Evolutionary conservation across 805 yeast genomes (phyloP).

Genomic region (Myxozyma neotropica): DNA sequence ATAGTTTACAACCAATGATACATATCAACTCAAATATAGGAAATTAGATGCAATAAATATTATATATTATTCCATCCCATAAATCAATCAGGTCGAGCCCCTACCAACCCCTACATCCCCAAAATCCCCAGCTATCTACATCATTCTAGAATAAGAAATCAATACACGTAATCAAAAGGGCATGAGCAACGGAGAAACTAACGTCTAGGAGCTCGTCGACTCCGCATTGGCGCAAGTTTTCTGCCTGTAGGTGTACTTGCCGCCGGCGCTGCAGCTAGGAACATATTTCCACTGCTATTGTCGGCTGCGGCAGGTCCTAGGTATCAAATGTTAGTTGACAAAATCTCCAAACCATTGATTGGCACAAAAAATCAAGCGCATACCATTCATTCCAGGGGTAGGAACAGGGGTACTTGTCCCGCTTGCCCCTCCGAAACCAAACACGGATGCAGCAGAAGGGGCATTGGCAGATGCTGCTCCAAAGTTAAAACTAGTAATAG

Average conservation of each 20-base stretch:
- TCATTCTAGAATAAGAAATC: neutral
- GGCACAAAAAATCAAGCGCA: too few species aligned
- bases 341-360: too few species aligned
- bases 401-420: neutral
- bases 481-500: neutral
- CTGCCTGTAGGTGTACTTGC: slow-evolving; percentile 26
- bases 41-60: too few species aligned
- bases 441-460: neutral
- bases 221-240: slow-evolving; percentile 30
- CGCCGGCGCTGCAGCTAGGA: slow-evolving; percentile 21
- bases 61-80: too few species aligned
- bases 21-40: too few species aligned
- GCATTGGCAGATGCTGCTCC: slow-evolving; percentile 1
- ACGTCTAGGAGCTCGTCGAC: slow-evolving; percentile 18
- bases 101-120: neutral
- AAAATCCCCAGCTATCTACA: neutral
- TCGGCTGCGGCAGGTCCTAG: too few species aligned
- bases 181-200: neutral
- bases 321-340: too few species aligned
- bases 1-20: too few species aligned
- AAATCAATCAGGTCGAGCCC: neutral
- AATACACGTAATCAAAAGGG: neutral
- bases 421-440: neutral
- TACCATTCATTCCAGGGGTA: neutral
- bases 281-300: slow-evolving; percentile 17